These are phyloP conservation scores for Brettanomyces anomalus DNA, from an alignment of 805 yeast genomes.

Conservation along the genomic window DNA sequence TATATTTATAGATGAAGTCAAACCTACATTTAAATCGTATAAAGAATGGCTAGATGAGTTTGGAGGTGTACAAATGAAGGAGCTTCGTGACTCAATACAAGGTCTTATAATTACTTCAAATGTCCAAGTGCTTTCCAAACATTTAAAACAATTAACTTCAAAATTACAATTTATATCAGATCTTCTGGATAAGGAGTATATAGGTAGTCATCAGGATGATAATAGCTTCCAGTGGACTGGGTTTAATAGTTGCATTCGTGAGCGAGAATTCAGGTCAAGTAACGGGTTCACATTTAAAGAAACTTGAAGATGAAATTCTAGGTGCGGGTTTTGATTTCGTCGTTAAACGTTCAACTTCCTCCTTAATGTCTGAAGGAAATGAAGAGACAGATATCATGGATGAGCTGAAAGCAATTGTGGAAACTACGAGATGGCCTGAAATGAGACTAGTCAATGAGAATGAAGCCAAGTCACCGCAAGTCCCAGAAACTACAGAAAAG, in stretches of 20 bases:
- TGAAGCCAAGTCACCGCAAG: neutral
- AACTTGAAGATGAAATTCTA: constrained; percentile 31
- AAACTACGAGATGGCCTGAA: constrained; percentile 35
- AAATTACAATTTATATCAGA: constrained; percentile 14
- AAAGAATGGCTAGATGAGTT: constrained; percentile 33
- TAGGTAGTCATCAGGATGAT: constrained; percentile 6
- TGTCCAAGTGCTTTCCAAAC: constrained; percentile 5
- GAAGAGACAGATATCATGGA: constrained; percentile 29
- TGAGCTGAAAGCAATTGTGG: constrained; percentile 32
- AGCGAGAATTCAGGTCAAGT: neutral
- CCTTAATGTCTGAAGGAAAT: constrained; percentile 10
- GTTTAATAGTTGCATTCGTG: constrained; percentile 27
- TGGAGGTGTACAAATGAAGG: constrained; percentile 26
- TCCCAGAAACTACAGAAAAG: too few relatives aligned
- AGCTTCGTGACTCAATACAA: constrained; percentile 36
- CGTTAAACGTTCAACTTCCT: too few relatives aligned
- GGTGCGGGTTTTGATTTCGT: constrained; percentile 34
- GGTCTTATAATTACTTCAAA: constrained; percentile 37
- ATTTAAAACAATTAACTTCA: constrained; percentile 8
- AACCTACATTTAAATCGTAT: constrained; percentile 17
- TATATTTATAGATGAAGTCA: constrained; percentile 22
- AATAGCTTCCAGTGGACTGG: constrained; percentile 24
- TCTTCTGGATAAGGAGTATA: constrained; percentile 16
- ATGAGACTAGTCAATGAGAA: neutral
- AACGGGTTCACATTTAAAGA: constrained; percentile 11